Evolutionary conservation across 2,329 filamentous ascomycete species (phyloP).

Genomic region (Erysiphe pulchra): DNA sequence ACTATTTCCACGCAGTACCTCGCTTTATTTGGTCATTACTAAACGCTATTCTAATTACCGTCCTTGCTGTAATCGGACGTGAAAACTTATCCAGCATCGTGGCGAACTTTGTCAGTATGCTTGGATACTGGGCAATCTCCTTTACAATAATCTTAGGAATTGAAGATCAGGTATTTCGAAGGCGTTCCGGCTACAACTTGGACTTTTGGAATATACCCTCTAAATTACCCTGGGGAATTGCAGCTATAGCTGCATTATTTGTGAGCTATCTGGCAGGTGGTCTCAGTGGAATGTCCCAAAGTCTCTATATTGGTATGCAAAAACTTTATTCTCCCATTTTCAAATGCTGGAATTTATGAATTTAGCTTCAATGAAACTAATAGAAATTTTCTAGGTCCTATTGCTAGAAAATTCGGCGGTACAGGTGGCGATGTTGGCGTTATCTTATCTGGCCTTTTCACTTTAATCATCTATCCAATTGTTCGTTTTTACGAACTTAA

Average conservation of each 20-base stretch:
- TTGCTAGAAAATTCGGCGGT: conserved; percentile 9
- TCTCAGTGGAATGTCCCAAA: conserved; percentile 12
- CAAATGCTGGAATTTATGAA: neutral
- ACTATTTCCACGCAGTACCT: conserved; percentile 13
- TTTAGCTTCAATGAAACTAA: neutral
- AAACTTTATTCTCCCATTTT: neutral
- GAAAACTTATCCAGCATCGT: conserved; percentile 10
- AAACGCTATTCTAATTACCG: conserved; percentile 9
- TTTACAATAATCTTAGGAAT: conserved; percentile 11
- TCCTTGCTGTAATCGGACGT: conserved; percentile 10
- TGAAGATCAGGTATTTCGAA: conserved; percentile 10
- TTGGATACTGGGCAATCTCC: conserved; percentile 12
- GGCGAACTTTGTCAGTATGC: conserved; percentile 10
- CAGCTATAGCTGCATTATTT: conserved; percentile 10
- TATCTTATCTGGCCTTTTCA: conserved; percentile 8
- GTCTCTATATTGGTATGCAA: conserved; percentile 10
- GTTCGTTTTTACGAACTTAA: conserved; percentile 10
- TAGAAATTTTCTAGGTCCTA: conserved; percentile 5
- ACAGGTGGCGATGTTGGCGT: conserved; percentile 12
- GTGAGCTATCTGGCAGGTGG: conserved; percentile 11
- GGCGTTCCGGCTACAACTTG: conserved; percentile 9
- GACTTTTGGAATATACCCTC: conserved; percentile 9
- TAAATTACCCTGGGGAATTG: conserved; percentile 10
- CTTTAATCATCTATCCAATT: conserved; percentile 9
- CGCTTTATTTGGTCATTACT: conserved; percentile 12